A percentile compares a stretch with the other conserved stretches of the same genome.
Evolutionary conservation across 2,329 filamentous ascomycete genomes (phyloP).

Genomic region (Monilinia fructicola): DNA sequence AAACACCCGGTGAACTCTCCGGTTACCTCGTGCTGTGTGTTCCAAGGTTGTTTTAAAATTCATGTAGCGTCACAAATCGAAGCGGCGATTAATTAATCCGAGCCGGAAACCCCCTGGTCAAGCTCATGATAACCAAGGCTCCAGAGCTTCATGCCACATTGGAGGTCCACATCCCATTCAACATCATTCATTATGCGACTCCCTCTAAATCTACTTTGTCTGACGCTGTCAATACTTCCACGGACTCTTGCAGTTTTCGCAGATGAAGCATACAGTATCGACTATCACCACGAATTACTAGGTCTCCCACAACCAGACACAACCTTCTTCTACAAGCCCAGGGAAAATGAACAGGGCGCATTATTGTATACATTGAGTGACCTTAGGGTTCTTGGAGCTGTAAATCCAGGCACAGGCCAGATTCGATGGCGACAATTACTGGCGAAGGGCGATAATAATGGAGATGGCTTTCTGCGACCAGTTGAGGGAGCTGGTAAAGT

Average conservation of each 20-base stretch:
- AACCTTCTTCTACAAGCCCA: slow-evolving; percentile 92
- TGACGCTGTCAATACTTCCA: slow-evolving; percentile 39
- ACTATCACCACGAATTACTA: slow-evolving; percentile 89
- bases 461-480: slow-evolving; percentile 58
- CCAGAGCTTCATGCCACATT: slow-evolving; percentile 22
- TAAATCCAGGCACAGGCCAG: slow-evolving; percentile 83
- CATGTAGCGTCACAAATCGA: not conserved
- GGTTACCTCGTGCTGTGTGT: not conserved
- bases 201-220: slow-evolving; percentile 35
- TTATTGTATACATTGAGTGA: slow-evolving; percentile 91
- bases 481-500: slow-evolving; percentile 77
- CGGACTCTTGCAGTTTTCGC: slow-evolving; percentile 65
- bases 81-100: slow-evolving; percentile 7
- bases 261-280: slow-evolving; percentile 88
- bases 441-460: slow-evolving; percentile 45
- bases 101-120: not conserved
- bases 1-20: not conserved
- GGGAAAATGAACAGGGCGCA: slow-evolving; percentile 77
- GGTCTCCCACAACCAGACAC: slow-evolving; percentile 78
- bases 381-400: slow-evolving; percentile 76
- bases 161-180: slow-evolving; percentile 10
- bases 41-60: too few relatives aligned
- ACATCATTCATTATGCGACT: slow-evolving; percentile 34
- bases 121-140: slow-evolving; percentile 22
- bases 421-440: slow-evolving; percentile 84